Evolutionary conservation across 176 grass and related monocot genomes (phyloP), one percentile per base, ranked within the genome.

Genomic region (Dendrocalamus sinicus): DNA sequence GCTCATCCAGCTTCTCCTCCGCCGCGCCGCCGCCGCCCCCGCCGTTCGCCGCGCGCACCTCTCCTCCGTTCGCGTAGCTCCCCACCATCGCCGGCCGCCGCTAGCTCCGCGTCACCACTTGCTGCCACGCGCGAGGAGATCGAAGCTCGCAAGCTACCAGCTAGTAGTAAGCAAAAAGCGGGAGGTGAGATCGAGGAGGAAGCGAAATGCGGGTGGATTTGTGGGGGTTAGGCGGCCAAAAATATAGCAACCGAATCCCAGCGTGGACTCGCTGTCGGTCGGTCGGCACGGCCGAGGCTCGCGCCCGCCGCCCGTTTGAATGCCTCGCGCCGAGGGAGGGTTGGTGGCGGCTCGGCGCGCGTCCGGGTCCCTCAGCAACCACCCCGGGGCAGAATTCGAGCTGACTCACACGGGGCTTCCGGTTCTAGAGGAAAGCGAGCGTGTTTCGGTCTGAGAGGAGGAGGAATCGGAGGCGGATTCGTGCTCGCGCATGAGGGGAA

Each of bases 1-100:
- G 91, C 88, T 92, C 93, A 28, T 98, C 91, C 30, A 98, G 83
- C 90, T 88, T 98, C 77, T 73, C 88, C 88, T 88, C 93, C 76
- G 28, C 14, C 69, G 47, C 88, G 35, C 55, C 73, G 82, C 67
- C 7, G 0, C 15, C 11, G 3, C 46, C 46, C 46, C 46, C 30
- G 8, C 53, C 9, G 45, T 22, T 4, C 28, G 51, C 67, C 17
- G 59, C 35, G 45, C 2, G 78, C 1, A 67, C 79, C 6, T 53
- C 74, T 9, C 35, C 77, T 22, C 77, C 44, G 80, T 95, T 95
- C 67, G 73, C 20, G 78, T 88, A 91, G 76, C 83, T 75, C 72
- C 90, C 90, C 53, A 81, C 93, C 83, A 90, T 90, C 51, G 43
- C 24, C 50, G 52, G 57, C 20, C 5, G 20, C 20, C 20, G 54